Conservation (phyloP, 768 basidiomycete genomes). For the Leccinum fibrillosum region DNA sequence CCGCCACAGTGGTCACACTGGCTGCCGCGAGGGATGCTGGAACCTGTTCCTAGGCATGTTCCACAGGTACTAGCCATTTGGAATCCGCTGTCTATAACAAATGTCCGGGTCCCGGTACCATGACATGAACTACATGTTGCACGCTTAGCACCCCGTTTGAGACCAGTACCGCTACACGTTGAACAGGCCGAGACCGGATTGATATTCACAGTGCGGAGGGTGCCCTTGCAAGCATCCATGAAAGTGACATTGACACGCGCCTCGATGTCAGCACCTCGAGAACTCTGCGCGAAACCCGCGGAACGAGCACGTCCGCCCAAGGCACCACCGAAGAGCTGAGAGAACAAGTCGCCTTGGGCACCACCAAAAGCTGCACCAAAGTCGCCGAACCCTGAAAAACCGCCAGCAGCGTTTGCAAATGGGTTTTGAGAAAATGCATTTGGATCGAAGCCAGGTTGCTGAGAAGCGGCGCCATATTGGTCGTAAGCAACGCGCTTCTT, state of each 20-base stretch:
- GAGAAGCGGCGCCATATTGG: slow-evolving; percentile 88
- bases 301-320: slow-evolving; percentile 49
- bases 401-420: slow-evolving; percentile 49
- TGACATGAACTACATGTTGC: slow-evolving; percentile 76
- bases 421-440: slow-evolving; percentile 65
- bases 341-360: slow-evolving; percentile 69
- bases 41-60: slow-evolving; percentile 78
- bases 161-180: slow-evolving; percentile 81
- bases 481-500: slow-evolving; percentile 91
- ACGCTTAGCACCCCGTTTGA: slow-evolving; percentile 84
- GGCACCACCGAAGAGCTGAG: slow-evolving; percentile 73
- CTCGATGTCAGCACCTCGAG: slow-evolving; percentile 81
- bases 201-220: slow-evolving; percentile 68
- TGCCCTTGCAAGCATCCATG: slow-evolving; percentile 93
- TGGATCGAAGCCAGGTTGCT: slow-evolving; percentile 92
- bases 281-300: slow-evolving; percentile 40
- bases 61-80: slow-evolving; percentile 93
- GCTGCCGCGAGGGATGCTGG: slow-evolving; percentile 70
- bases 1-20: slow-evolving; percentile 83
- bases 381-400: slow-evolving; percentile 72
- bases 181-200: slow-evolving; percentile 81
- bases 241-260: slow-evolving; percentile 73
- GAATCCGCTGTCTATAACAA: slow-evolving; percentile 90
- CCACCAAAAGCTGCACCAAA: slow-evolving; percentile 61
- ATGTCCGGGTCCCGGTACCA: slow-evolving; percentile 86